Evolutionary conservation across 2,329 filamentous ascomycete genomes (phyloP), one percentile per base, ranked within the genome.

Genomic region (Xylogone sp.): DNA sequence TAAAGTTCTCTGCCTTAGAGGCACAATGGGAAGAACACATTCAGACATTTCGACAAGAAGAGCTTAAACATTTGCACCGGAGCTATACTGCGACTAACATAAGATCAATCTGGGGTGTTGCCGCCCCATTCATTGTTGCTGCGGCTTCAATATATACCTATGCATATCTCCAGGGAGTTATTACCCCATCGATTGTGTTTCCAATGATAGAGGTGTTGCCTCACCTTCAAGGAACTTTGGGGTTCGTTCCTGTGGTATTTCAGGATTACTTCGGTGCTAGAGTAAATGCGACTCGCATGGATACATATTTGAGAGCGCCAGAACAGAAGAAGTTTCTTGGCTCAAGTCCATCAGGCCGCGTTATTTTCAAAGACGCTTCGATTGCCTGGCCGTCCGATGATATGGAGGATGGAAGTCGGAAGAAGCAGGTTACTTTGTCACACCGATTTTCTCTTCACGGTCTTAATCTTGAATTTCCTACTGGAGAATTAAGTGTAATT

Each of bases 1-100:
- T 91, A 69, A 91, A 91, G 63, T 90, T 91, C 59, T 86, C 86
- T 0, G 87, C 87, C 1, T 69, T 89, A 2, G 88, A 91, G 65
- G 70, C 74, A 19, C 79, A 87, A 58, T 91, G 87, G 87, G 82
- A 90, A 65, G 72, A 75, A n/a, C 84, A 83, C 53, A 87, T 91
- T 63, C 66, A 75, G 56, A 65, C 75, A 55, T 78, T 82, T 7
- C 76, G 88, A 60, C 78, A 84, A 44, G 78, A 76, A 29, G 88
- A 91, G 63, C 75, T 91, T 6, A 67, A 69, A 4, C 79, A 78
- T 16, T 75, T 88, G 21, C 68, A 67, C 65, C 87, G 84, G 80
- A 73, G 72, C 21, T 76, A 82, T 2, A 90, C 89, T 59, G 62
- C 76, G 49, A 78, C 76, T 43, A 85, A 90, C 61, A 75, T 79